Evolutionary conservation across 23 red algal species (phyloP), one percentile per base, ranked within the genome.

Genomic region (Chondrus crispus): DNA sequence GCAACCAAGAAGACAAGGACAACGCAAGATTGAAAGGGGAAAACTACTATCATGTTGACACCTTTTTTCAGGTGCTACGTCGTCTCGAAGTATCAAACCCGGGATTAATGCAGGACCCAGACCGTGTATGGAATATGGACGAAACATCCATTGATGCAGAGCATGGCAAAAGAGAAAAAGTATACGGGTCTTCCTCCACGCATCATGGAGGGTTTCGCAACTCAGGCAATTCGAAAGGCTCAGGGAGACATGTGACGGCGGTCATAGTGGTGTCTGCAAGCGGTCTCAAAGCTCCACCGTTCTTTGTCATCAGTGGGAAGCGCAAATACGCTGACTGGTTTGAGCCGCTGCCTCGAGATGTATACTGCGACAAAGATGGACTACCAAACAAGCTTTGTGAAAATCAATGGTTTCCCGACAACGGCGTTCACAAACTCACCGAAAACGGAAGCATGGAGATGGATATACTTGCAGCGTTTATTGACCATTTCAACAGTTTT

Each of bases 261-360:
- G 69, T 74, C 4, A 37, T 74, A 36, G 6, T 19, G 42, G 37
- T 19, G 5, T 74, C 69, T 5, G 69, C 69, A 36, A 45, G 38
- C 5, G 69, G 69, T 8, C 22, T 74, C 5, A 37, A 45, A 35
- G 69, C 69, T 5, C 69, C 69, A 39, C 28, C 69, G 4, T 74
- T 74, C 37, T 74, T 74, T 74, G 69, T 74, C n/a, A 74, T 10
- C 69, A 36, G 69, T 43, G n/a, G 69, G 37, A 7, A 74, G 20
- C 12, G 47, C 22, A 42, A 43, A 10, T 5, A 8, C 47, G 69
- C 69, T 5, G 69, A 8, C 22, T 5, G 42, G 69, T 20, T 45
- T 20, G 37, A 8, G 9, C 4, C 69, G 38, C 42, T n/a, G n/a
- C n/a, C 22, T 74, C n/a, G n/a, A n/a, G n/a, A n/a, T n/a, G n/a